These are phyloP conservation scores for Miamiensis avidus DNA, from an alignment of 169 alveolate species.

Conservation along the genomic window DNA sequence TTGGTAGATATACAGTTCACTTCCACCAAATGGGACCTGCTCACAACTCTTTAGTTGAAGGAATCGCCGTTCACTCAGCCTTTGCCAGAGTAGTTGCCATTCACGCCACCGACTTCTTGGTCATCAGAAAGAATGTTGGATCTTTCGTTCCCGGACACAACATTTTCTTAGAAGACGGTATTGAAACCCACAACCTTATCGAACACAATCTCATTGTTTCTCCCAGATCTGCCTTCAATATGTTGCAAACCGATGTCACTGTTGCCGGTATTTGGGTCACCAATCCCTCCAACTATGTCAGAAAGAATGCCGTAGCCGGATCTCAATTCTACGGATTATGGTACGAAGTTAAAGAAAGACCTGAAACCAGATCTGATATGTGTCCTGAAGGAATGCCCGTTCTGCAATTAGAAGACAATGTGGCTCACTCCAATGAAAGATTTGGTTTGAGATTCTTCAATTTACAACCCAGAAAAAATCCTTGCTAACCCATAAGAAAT, in stretches of 20 bases:
- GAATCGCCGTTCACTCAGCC: slow-evolving; percentile 62
- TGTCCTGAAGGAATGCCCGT: slow-evolving; percentile 58
- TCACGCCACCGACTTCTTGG: slow-evolving; percentile 65
- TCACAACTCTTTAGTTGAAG: slow-evolving; percentile 55
- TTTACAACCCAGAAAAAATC: slow-evolving; percentile 44
- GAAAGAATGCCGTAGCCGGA: slow-evolving; percentile 73
- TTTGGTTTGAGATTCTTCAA: slow-evolving; percentile 75
- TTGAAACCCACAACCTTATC: slow-evolving; percentile 64
- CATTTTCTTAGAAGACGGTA: slow-evolving; percentile 81
- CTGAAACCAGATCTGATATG: slow-evolving; percentile 54
- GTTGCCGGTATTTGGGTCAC: slow-evolving; percentile 81
- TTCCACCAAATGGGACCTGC: slow-evolving; percentile 72
- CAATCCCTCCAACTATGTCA: slow-evolving; percentile 61
- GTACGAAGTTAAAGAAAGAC: slow-evolving; percentile 52
- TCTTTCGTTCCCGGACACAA: slow-evolving; percentile 73
- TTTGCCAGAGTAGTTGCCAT: slow-evolving; percentile 66
- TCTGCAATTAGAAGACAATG: slow-evolving; percentile 59
- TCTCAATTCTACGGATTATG: slow-evolving; percentile 75
- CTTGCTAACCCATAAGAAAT: slow-evolving; percentile 34
- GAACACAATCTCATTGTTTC: slow-evolving; percentile 55
- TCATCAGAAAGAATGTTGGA: slow-evolving; percentile 66
- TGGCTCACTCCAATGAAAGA: slow-evolving; percentile 72
- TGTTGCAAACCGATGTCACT: slow-evolving; percentile 68
- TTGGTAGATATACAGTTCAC: slow-evolving; percentile 79
- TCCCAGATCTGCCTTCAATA: slow-evolving; percentile 46